Conservation (phyloP, 192 early-diverging fungal genomes). For the Coemansia sp. region DNA sequence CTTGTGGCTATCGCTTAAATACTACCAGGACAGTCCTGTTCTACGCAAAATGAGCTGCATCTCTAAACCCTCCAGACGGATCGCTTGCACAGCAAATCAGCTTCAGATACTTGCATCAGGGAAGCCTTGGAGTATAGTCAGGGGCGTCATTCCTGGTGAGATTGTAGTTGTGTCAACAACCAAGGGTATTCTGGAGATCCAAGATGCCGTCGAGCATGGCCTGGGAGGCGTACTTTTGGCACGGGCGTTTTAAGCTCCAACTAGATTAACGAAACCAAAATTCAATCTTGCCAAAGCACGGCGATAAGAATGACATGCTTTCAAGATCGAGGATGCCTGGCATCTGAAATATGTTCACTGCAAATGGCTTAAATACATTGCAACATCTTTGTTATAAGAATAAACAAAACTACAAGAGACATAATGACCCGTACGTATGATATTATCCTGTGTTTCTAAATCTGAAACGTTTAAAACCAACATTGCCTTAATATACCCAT, state of each 20-base stretch:
- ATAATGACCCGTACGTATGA: too few relatives aligned
- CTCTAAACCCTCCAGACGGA: constrained; percentile 82
- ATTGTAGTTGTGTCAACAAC: constrained; percentile 87
- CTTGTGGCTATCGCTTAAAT: constrained; percentile 95
- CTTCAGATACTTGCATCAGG: constrained; percentile 75
- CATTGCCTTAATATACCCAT: too few relatives aligned
- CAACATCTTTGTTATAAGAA: too few relatives aligned
- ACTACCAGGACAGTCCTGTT: constrained; percentile 80
- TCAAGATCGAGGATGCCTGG: too few relatives aligned
- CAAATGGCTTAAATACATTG: too few relatives aligned
- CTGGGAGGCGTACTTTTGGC: constrained; percentile 89
- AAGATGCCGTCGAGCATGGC: constrained; percentile 81
- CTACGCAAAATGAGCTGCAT: constrained; percentile 75
- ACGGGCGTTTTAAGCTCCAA: constrained; percentile 52
- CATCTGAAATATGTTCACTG: too few relatives aligned
- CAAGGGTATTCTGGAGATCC: constrained; percentile 85
- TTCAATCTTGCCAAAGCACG: too few relatives aligned
- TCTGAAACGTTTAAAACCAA: too few relatives aligned
- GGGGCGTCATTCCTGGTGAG: constrained; percentile 85
- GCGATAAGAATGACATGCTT: too few relatives aligned
- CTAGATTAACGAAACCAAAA: too few relatives aligned
- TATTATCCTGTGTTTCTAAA: too few relatives aligned
- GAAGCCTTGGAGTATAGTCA: constrained; percentile 71
- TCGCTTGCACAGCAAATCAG: constrained; percentile 81
- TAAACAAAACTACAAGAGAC: too few relatives aligned